Evolutionary conservation across 148 eudicot genomes (phyloP), one percentile per base, ranked within the genome.

Genomic region (Vaccinium corymbosum): DNA sequence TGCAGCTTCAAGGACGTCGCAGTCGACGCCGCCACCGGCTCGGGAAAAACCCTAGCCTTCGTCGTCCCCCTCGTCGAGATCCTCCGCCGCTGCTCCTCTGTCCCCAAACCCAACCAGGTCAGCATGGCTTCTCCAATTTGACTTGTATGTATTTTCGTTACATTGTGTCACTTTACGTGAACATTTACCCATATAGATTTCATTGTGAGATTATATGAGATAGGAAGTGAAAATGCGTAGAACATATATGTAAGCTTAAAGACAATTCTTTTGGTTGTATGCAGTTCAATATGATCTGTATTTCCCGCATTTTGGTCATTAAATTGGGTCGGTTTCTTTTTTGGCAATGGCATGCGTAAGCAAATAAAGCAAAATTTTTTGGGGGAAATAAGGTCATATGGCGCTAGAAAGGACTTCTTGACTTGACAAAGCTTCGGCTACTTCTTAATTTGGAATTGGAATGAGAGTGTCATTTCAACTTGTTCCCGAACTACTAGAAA

Each of bases 1-100:
- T 93, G 97, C 86, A 71, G 68, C 64, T 89, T 86, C 84, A 94
- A 97, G 83, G 98, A 94, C 71, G 99, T 97, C 27, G 90, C 97
- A 16, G 99, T 94, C 68, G 95, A 97, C 81, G 99, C 99, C 88
- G 99, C 99, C 89, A 97, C 99, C 62, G 97, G 98, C 64, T 94
- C 99, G 1, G 98, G 98, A 0, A 95, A 95, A 89, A 97, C 99
- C 88, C 92, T 97, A 61, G 98, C 98, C 19, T 95, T 95, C 42
- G 87, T 94, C 7, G 85, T 93, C n/a, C 98, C 98, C 0, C 85
- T 93, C 12, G 96, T 94, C 19, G 95, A 97, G 87, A 92, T 97
- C 80, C 88, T 97, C 83, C 93, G 95, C 72, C 95, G 95, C 57
- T 85, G 73, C 32, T 83, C 89, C 50, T 10, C 89, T 13, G 50